Base-by-base conservation (phyloP, 768 basidiomycete genomes). In the Tulasnella sp. region DNA sequence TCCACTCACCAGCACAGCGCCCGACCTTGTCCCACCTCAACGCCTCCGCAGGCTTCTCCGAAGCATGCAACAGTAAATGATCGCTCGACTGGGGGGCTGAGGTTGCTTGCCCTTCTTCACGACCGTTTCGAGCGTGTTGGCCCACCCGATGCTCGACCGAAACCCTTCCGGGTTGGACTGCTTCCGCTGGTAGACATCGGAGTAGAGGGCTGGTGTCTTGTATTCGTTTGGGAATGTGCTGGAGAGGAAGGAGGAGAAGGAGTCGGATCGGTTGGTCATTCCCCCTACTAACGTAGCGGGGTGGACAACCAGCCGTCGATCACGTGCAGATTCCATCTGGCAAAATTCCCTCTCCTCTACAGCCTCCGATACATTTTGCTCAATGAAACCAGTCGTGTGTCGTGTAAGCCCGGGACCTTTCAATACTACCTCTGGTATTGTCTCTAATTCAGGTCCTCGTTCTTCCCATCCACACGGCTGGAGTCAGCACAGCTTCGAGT, bases 101-200 rank as follows among this genome's bases (percentile, higher is more conserved):
- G 81, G 81, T 37, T 93, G 91, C 84, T 91, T 86, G 1, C 93
- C 93, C 37, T 87, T 87, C 78, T 87, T 84, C n/a, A 93, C 90
- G 50, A 93, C 84, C 22, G 87, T 87, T 83, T 93, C 90, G 12
- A 96, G n/a, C n/a, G n/a, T n/a, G 87, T 87, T 86, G 48, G 90
- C 90, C 97, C 97, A 98, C 96, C 96, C 91, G 42, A 96, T 87
- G 83, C 94, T 94, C 16, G 94, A 91, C 74, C 90, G 86, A 85
- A 92, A 98, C 6, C 94, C 92, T 2, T 93, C 89, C 0, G 95
- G 93, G 85, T 98, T 97, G 1, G 95, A 93, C 74, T 91, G 87
- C 83, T 93, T 94, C 86, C 97, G 95, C 18, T 91, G 88, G 0
- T 94, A 91, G 80, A 97, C 92, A 84, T 97, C 95, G 12, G 96